A percentile compares a stretch with the other conserved stretches of the same genome.
phyloP scores from a whole-genome alignment of 768 basidiomycete genomes.

The Boletus coccyginus region DNA sequence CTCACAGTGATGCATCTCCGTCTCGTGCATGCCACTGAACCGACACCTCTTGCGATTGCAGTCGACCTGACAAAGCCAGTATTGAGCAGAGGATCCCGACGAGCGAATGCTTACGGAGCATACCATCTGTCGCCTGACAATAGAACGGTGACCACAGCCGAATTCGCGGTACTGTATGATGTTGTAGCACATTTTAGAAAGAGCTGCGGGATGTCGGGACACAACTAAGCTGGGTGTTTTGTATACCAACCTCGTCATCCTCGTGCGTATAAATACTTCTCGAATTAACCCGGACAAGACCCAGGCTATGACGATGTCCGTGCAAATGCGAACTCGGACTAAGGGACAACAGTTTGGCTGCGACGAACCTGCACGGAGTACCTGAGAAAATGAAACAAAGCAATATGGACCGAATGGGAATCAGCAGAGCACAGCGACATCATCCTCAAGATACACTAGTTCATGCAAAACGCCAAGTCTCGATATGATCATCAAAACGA shows the following conservation, averaged over 20 bases:
- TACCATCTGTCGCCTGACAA: slow-evolving; percentile 37
- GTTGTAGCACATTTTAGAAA: slow-evolving; percentile 32
- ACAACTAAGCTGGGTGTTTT: slow-evolving; percentile 5
- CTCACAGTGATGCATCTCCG: slow-evolving; percentile 35
- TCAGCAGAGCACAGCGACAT: slow-evolving; percentile 1
- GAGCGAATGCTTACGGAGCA: background rate
- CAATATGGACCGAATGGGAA: slow-evolving; percentile 12
- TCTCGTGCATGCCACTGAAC: slow-evolving; percentile 38
- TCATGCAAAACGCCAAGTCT: slow-evolving; percentile 10
- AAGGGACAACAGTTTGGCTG: background rate
- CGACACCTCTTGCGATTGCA: slow-evolving; percentile 41
- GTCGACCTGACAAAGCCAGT: slow-evolving; percentile 40
- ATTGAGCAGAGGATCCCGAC: background rate
- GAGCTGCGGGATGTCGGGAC: background rate
- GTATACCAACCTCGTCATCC: background rate
- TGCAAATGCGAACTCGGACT: slow-evolving; percentile 1
- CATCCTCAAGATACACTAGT: slow-evolving; percentile 3
- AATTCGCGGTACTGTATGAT: slow-evolving; percentile 34
- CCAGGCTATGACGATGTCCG: background rate
- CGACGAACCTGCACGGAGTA: slow-evolving; percentile 3
- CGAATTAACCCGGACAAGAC: background rate
- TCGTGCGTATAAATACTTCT: slow-evolving; percentile 23
- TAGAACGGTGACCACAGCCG: slow-evolving; percentile 31
- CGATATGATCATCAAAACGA: slow-evolving; percentile 3
- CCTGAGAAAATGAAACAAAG: slow-evolving; percentile 19